phyloP scores from a whole-genome alignment of 1,139 yeast species.

The Suhomyces choctaworum region DNA sequence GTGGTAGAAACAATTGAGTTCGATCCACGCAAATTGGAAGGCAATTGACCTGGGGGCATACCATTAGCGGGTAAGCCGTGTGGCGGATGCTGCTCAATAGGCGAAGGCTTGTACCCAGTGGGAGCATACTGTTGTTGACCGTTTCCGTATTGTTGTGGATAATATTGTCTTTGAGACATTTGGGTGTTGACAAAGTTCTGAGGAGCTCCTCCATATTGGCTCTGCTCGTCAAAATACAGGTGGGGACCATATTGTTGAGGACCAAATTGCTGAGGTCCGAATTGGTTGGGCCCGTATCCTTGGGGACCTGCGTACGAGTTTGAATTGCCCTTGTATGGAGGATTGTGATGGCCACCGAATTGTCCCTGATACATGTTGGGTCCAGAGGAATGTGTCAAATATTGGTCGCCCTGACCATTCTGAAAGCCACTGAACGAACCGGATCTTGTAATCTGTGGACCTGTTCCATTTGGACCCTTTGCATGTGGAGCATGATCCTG shows the following conservation, averaged over 20 bases:
- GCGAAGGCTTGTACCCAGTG: constrained; percentile 15
- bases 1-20: constrained; percentile 16
- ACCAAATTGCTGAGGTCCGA: background rate
- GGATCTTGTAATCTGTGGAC: background rate
- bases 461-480: background rate
- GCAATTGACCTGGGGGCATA: constrained; percentile 30
- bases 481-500: background rate
- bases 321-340: background rate
- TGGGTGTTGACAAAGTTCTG: constrained; percentile 5
- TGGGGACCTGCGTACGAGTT: background rate
- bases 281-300: background rate
- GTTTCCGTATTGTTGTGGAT: constrained; percentile 2
- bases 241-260: constrained; percentile 3
- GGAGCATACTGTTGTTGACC: constrained; percentile 6
- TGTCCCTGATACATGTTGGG: background rate
- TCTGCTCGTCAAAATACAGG: constrained; percentile 6
- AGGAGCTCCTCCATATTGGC: constrained; percentile 5
- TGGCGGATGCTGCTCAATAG: constrained; percentile 35
- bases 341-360: background rate
- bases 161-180: constrained; percentile 4
- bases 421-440: background rate
- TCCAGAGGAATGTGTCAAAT: background rate
- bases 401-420: background rate
- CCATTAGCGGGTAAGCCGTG: constrained; percentile 42
- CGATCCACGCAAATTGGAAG: constrained; percentile 26